Base-by-base conservation (phyloP, 1,284 basidiomycete genomes). In the Moesziomyces globuligerus region DNA sequence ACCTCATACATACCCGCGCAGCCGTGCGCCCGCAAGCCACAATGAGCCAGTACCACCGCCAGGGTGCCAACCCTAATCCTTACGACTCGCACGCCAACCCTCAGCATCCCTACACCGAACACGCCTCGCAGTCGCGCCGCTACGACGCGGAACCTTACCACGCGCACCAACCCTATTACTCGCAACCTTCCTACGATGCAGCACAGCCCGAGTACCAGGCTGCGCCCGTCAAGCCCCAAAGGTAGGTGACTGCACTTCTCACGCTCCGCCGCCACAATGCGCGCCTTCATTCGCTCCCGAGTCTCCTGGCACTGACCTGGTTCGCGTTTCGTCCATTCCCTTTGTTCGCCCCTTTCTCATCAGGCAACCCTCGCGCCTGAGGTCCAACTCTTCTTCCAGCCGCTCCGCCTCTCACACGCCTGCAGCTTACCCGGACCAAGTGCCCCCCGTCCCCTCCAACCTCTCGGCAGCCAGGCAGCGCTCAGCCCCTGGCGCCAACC, bases 11-110 rank as follows among this genome's bases (percentile, higher is more conserved):
- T 34, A 34, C 32, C 32, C 32, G 15, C 15, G 11, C 32, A 17
- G 10, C 7, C 32, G 11, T n/a, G 7, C 13, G 15, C 32, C 32
- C 15, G 6, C 38, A 9, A 40, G n/a, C 5, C 42, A 24, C 32
- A 37, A 67, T 67, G 64, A 67, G 64, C 52, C 53, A 55, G 32
- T 66, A 59, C 36, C 50, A 56, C 13, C 50, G 45, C 23, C 43
- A 50, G 18, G 64, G 56, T 18, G 64, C 48, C 47, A 7, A 38
- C 8, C 43, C 41, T 21, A 47, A 48, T 21, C n/a, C 23, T 26
- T 55, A 67, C 24, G 55, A 67, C 28, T 24, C 48, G 7, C 55
- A 60, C 26, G 41, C 18, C 25, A 28, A 38, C 25, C 47, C 53
- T 20, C 50, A 55, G 15, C 54, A 52, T 11, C 41, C 39, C 21